phyloP scores from a whole-genome alignment of 345 rosid genomes.

The Sonneratia caseolaris region DNA sequence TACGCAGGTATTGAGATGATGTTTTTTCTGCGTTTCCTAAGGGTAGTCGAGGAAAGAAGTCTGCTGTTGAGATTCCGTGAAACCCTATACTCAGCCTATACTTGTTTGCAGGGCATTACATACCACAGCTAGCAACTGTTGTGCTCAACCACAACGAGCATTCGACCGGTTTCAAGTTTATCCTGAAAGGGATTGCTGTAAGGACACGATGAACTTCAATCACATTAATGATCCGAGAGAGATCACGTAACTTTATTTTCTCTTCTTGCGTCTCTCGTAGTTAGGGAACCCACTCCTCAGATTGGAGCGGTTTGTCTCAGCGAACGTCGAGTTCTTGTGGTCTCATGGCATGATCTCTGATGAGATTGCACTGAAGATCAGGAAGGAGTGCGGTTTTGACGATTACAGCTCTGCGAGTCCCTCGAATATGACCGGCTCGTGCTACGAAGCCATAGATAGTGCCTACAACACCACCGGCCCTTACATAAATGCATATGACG shows the following conservation, averaged over 20 bases:
- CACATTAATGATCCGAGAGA: neutral
- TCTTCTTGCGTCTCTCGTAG: conserved; percentile 21
- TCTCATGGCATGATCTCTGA: conserved; percentile 96
- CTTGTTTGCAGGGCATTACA: conserved; percentile 60
- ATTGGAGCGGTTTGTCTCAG: conserved; percentile 61
- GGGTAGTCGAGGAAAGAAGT: too few species aligned
- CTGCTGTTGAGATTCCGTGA: too few species aligned
- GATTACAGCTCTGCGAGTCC: conserved; percentile 50
- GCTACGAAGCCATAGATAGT: conserved; percentile 40
- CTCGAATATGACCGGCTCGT: conserved; percentile 38
- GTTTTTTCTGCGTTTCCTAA: too few species aligned
- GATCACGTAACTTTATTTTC: neutral
- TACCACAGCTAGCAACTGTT: conserved; percentile 73
- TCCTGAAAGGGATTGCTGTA: conserved; percentile 91
- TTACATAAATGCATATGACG: conserved; percentile 64
- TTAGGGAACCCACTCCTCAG: conserved; percentile 85
- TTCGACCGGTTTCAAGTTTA: conserved; percentile 61
- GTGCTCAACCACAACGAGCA: conserved; percentile 57
- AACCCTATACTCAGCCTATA: too few species aligned
- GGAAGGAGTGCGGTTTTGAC: conserved; percentile 67
- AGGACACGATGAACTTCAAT: conserved; percentile 10
- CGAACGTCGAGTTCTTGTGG: conserved; percentile 76
- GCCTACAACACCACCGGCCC: conserved; percentile 49
- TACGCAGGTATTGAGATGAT: conserved; percentile 52
- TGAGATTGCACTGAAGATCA: conserved; percentile 63